A percentile compares a stretch with the other conserved stretches of the same genome.
Evolutionary conservation across 192 early-diverging fungal genomes (phyloP).

Genomic region (Linnemannia schmuckeri): DNA sequence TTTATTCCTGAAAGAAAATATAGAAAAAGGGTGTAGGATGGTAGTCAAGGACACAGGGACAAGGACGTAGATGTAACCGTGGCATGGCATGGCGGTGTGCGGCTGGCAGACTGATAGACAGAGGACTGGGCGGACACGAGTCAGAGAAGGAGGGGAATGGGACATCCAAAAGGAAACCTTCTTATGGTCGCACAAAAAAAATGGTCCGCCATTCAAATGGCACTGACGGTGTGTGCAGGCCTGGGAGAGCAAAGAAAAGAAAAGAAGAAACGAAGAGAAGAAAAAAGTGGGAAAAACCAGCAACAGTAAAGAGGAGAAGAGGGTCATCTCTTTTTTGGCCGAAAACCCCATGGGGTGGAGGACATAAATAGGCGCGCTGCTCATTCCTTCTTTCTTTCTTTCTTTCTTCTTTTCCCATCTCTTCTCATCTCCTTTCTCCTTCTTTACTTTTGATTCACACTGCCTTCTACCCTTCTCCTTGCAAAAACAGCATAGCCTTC

Average conservation of each 20-base stretch:
- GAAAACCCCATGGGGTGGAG: neutral
- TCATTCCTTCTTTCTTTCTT: neutral
- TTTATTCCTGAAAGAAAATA: too few species aligned
- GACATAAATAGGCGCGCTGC: neutral
- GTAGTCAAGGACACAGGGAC: too few species aligned
- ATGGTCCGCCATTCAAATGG: too few species aligned
- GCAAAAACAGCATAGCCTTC: neutral
- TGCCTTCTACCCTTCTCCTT: neutral
- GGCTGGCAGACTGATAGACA: too few species aligned
- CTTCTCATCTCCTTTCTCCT: neutral
- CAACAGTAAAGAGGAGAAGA: neutral
- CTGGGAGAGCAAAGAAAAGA: neutral
- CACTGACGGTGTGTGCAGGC: too few species aligned
- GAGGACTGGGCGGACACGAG: too few species aligned
- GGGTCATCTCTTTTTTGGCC: neutral
- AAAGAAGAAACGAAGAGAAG: too few species aligned
- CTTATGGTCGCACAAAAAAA: conserved; percentile 26
- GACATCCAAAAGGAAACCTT: conserved; percentile 8
- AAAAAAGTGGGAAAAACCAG: too few species aligned
- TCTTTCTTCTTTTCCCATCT: conserved; percentile 1
- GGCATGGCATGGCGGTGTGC: too few species aligned
- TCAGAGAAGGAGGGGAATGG: too few species aligned
- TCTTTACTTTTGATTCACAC: neutral
- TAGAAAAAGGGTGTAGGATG: too few species aligned
- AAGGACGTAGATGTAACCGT: too few species aligned